Percentiles rank a stretch among this genome's conserved stretches.
These are phyloP conservation scores for Gryganskiella cystojenkinii DNA, from an alignment of 192 early-diverging fungal genomes.

Conservation along the genomic window DNA sequence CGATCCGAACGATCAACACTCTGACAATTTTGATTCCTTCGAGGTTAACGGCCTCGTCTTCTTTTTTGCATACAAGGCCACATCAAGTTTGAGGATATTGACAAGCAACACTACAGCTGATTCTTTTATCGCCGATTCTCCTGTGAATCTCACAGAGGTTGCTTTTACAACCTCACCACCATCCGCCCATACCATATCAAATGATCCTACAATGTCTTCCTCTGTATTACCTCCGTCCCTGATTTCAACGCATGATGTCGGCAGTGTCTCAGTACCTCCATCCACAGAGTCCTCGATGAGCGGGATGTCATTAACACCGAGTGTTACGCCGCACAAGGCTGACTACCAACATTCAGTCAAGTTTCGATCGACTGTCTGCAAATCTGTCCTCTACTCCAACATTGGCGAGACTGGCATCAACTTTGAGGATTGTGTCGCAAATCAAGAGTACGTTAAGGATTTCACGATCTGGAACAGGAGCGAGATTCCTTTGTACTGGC, in stretches of 20 bases:
- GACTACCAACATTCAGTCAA: constrained; percentile 75
- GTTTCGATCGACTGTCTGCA: constrained; percentile 87
- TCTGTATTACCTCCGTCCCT: constrained; percentile 9
- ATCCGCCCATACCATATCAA: constrained; percentile 9
- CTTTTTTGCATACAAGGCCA: constrained; percentile 77
- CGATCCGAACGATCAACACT: constrained; percentile 66
- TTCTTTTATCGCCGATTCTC: neutral
- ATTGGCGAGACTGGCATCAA: constrained; percentile 91
- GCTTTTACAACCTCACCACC: constrained; percentile 12
- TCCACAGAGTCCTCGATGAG: neutral
- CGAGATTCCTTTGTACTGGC: constrained; percentile 93
- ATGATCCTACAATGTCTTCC: neutral
- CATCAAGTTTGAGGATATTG: neutral
- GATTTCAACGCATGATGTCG: neutral
- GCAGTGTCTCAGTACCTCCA: neutral
- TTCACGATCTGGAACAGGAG: constrained; percentile 91
- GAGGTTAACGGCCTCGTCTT: constrained; percentile 88
- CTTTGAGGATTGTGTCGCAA: constrained; percentile 95
- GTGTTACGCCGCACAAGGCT: constrained; percentile 37
- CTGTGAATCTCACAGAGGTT: neutral
- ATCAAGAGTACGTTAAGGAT: constrained; percentile 89
- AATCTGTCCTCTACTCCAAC: constrained; percentile 92
- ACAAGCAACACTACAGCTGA: neutral
- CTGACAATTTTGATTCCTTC: constrained; percentile 58
- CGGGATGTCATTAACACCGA: neutral